A percentile compares a stretch with the other conserved stretches of the same genome.
phyloP scores from a whole-genome alignment of 73 alveolate genomes.

The Paramecium caudatum region DNA sequence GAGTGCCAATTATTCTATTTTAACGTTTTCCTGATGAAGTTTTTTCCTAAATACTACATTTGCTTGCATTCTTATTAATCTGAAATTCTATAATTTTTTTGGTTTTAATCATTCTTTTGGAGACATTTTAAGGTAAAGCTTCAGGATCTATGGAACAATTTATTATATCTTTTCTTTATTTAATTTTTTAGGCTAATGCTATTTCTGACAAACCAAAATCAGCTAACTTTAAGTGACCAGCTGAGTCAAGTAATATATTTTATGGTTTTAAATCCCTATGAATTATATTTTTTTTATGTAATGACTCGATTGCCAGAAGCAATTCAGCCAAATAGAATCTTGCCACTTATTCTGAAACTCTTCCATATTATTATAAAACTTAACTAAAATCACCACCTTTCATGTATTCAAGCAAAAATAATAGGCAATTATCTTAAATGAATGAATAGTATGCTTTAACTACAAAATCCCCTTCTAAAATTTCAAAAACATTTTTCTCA shows the following conservation, averaged over 20 bases:
- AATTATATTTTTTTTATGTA: slow-evolving; percentile 81
- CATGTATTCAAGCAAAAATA: slow-evolving; percentile 74
- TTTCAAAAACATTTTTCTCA: slow-evolving; percentile 75
- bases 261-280: slow-evolving; percentile 87
- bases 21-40: slow-evolving; percentile 61
- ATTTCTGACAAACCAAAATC: slow-evolving; percentile 87
- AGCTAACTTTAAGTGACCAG: slow-evolving; percentile 85
- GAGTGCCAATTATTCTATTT: slow-evolving; percentile 74
- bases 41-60: background rate
- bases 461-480: slow-evolving; percentile 73
- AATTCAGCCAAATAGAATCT: slow-evolving; percentile 83
- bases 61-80: background rate
- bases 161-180: slow-evolving; percentile 49
- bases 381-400: slow-evolving; percentile 76
- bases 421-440: slow-evolving; percentile 67
- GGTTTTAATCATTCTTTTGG: slow-evolving; percentile 10
- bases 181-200: slow-evolving; percentile 66
- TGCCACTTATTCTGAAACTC: slow-evolving; percentile 79
- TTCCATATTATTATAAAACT: slow-evolving; percentile 74
- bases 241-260: slow-evolving; percentile 80
- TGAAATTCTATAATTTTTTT: slow-evolving; percentile 46
- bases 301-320: slow-evolving; percentile 79
- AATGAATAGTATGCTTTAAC: slow-evolving; percentile 73
- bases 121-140: slow-evolving; percentile 7
- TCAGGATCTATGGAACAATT: slow-evolving; percentile 46